Conservation (phyloP, 352 stramenopile genomes). For the Thalassiosira exigua region DNA sequence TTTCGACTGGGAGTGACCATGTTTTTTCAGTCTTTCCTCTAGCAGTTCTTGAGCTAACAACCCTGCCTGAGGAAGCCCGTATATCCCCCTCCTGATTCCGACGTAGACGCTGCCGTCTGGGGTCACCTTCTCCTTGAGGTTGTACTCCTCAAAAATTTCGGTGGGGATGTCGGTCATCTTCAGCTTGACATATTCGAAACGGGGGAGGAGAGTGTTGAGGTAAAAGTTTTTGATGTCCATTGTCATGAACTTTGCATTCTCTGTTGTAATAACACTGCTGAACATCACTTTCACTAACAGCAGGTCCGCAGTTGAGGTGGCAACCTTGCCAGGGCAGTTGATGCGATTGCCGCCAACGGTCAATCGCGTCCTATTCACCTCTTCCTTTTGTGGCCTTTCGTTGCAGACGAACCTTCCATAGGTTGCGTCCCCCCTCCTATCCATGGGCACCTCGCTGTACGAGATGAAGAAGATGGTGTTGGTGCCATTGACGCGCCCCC, state of each 20-base stretch:
- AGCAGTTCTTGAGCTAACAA: slow-evolving; percentile 18
- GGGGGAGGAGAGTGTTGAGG: neutral
- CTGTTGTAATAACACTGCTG: slow-evolving; percentile 48
- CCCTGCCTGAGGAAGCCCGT: slow-evolving; percentile 23
- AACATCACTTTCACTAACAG: slow-evolving; percentile 40
- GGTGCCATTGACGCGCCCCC: slow-evolving; percentile 10
- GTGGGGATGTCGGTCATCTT: slow-evolving; percentile 10
- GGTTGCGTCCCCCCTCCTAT: slow-evolving; percentile 16
- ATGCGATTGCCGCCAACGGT: slow-evolving; percentile 22
- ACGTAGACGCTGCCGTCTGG: slow-evolving; percentile 25
- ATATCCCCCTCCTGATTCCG: slow-evolving; percentile 26
- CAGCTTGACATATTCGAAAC: slow-evolving; percentile 44
- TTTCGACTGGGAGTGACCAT: slow-evolving; percentile 25
- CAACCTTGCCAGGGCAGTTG: slow-evolving; percentile 34
- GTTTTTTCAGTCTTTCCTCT: slow-evolving; percentile 19
- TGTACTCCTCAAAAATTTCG: slow-evolving; percentile 34
- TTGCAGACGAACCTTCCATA: slow-evolving; percentile 30
- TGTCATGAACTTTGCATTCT: slow-evolving; percentile 37
- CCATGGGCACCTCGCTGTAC: slow-evolving; percentile 22
- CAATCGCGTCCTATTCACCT: neutral
- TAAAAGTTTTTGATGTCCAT: slow-evolving; percentile 23
- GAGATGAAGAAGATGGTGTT: slow-evolving; percentile 59
- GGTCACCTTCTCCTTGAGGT: slow-evolving; percentile 9
- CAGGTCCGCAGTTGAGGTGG: slow-evolving; percentile 38
- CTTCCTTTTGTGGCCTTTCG: slow-evolving; percentile 12